phyloP scores from a whole-genome alignment of 345 rosid genomes.

The Eucalyptus albens region DNA sequence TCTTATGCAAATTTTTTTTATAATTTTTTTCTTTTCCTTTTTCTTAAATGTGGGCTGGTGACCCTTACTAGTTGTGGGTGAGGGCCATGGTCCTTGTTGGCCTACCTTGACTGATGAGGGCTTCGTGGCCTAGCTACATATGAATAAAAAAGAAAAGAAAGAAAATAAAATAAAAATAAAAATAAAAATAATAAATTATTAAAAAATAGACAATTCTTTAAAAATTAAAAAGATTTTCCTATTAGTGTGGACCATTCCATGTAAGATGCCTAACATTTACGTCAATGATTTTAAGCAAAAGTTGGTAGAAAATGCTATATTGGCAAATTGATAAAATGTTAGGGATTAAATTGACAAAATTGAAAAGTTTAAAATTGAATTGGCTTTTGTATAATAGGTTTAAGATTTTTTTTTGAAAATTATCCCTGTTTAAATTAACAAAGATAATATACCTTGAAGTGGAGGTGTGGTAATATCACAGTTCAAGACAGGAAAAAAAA shows the following conservation, averaged over 20 bases:
- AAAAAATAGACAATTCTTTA: rapidly evolving
- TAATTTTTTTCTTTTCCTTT: too few relatives aligned
- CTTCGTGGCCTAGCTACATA: neutral
- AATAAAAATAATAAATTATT: too few relatives aligned
- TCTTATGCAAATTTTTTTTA: too few relatives aligned
- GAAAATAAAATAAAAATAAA: too few relatives aligned
- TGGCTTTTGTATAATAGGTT: rapidly evolving
- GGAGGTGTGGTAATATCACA: neutral
- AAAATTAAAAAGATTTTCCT: neutral
- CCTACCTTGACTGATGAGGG: neutral
- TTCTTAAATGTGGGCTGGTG: neutral
- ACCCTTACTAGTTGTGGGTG: neutral
- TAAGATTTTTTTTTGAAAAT: too few relatives aligned
- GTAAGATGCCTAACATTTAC: rapidly evolving
- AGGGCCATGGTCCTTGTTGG: neutral
- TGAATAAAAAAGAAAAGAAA: too few relatives aligned
- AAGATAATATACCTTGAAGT: neutral
- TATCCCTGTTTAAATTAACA: too few relatives aligned
- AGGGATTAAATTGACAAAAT: too few relatives aligned
- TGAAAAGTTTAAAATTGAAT: too few relatives aligned
- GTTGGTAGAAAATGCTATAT: rapidly evolving
- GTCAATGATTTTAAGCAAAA: neutral
- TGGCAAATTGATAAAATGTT: too few relatives aligned
- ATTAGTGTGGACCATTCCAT: neutral
- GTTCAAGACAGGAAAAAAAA: neutral